These are phyloP conservation scores for Colletotrichum caudatum DNA, from an alignment of 2,329 filamentous ascomycete genomes.

Conservation along the genomic window DNA sequence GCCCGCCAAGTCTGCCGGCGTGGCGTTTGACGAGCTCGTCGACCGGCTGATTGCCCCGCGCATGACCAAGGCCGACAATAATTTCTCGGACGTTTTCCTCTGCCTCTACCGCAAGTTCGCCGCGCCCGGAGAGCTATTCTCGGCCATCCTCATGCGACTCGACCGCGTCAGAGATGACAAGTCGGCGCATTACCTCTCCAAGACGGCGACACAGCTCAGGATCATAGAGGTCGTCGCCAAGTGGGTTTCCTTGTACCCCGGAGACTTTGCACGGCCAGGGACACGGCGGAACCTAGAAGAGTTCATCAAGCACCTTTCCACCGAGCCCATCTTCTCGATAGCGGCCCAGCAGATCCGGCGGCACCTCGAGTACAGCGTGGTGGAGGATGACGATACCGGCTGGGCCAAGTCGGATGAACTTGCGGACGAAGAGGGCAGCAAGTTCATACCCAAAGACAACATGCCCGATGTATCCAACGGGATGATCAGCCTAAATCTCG, in stretches of 20 bases:
- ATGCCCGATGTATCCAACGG: slow-evolving; percentile 56
- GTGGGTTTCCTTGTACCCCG: slow-evolving; percentile 91
- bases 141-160: slow-evolving; percentile 81
- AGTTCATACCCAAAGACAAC: slow-evolving; percentile 50
- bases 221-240: slow-evolving; percentile 86
- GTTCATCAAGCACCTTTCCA: slow-evolving; percentile 81
- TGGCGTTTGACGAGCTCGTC: slow-evolving; percentile 79
- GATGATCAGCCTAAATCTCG: slow-evolving; percentile 62
- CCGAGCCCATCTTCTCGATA: slow-evolving; percentile 83
- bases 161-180: slow-evolving; percentile 77
- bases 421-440: slow-evolving; percentile 51
- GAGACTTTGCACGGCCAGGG: slow-evolving; percentile 86
- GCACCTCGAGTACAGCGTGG: slow-evolving; percentile 78
- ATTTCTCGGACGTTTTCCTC: slow-evolving; percentile 89
- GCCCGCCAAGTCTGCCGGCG: slow-evolving; percentile 63
- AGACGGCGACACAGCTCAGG: slow-evolving; percentile 83
- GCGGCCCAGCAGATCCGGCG: slow-evolving; percentile 87
- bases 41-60: slow-evolving; percentile 87
- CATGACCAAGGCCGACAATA: slow-evolving; percentile 87
- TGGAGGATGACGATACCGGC: slow-evolving; percentile 89
- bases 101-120: slow-evolving; percentile 96
- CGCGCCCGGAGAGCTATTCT: slow-evolving; percentile 81
- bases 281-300: slow-evolving; percentile 79
- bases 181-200: slow-evolving; percentile 76
- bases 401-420: slow-evolving; percentile 87